Evolutionary conservation across 352 stramenopile genomes (phyloP).

Genomic region (Globisporangium cystogenes): DNA sequence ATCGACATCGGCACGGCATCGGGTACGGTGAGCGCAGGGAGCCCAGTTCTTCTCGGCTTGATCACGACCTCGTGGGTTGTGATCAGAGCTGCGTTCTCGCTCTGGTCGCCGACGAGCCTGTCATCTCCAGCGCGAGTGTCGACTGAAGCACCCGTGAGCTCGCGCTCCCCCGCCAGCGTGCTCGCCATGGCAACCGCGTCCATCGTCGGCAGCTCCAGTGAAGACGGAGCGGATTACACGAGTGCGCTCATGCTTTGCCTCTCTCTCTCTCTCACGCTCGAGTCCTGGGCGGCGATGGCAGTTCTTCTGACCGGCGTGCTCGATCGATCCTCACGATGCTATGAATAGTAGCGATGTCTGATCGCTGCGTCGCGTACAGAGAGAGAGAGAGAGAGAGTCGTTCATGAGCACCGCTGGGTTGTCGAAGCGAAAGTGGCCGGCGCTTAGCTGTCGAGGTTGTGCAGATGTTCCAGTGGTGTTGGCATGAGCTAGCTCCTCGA

Average conservation of each 20-base stretch:
- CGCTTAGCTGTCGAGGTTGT: too few relatives aligned
- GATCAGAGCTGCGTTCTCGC: not conserved
- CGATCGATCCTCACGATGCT: too few relatives aligned
- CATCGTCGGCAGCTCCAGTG: not conserved
- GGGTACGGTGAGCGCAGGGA: slow-evolving; percentile 1
- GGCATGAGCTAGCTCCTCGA: too few relatives aligned
- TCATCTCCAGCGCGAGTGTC: not conserved
- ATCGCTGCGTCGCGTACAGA: too few relatives aligned
- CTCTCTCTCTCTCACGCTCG: too few relatives aligned
- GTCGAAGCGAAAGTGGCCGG: too few relatives aligned
- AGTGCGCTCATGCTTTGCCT: not conserved
- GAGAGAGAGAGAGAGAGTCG: too few relatives aligned
- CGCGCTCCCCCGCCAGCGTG: not conserved
- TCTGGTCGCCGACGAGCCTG: not conserved
- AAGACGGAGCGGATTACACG: not conserved
- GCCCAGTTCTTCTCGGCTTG: not conserved
- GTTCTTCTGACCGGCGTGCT: too few relatives aligned
- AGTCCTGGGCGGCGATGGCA: too few relatives aligned
- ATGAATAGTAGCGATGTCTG: too few relatives aligned
- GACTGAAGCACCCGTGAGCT: not conserved
- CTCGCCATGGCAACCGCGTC: not conserved
- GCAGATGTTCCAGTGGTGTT: too few relatives aligned
- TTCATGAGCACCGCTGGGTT: too few relatives aligned
- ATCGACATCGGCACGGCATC: not conserved
- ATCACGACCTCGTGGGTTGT: not conserved